A percentile compares a stretch with the other conserved stretches of the same genome.
Conservation (phyloP, 2,329 filamentous ascomycete species). For the Penicillium capsulatum region DNA sequence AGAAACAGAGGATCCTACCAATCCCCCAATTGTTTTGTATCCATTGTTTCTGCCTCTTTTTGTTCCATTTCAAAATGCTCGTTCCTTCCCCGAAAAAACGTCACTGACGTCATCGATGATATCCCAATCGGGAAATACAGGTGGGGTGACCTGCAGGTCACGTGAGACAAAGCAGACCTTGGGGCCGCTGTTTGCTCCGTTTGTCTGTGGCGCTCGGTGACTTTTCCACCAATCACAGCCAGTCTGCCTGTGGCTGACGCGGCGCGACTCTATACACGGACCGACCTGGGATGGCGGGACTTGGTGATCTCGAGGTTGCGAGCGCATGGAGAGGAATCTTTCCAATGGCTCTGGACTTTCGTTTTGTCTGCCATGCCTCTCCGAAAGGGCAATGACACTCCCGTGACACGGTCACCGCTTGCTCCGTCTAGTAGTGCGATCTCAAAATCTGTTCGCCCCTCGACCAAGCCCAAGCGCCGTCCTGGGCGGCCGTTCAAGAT, state of each 20-base stretch:
- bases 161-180: constrained; percentile 1
- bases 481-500: neutral
- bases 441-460: neutral
- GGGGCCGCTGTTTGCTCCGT: neutral
- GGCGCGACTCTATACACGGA: too few species aligned
- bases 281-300: too few species aligned
- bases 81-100: neutral
- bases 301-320: too few species aligned
- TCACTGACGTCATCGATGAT: constrained; percentile 14
- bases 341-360: too few species aligned
- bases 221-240: constrained; percentile 9
- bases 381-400: neutral
- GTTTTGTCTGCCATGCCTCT: neutral
- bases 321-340: too few species aligned
- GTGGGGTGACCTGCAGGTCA: constrained; percentile 3
- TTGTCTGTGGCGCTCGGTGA: constrained; percentile 3
- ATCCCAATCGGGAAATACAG: neutral
- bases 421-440: neutral
- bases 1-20: too few species aligned
- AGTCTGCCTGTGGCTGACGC: too few species aligned
- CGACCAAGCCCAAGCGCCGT: neutral
- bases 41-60: too few species aligned
- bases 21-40: too few species aligned
- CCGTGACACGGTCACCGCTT: neutral
- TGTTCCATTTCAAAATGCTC: too few species aligned